Evolutionary conservation across 345 rosid species (phyloP), one percentile per base, ranked within the genome.

Genomic region (Rhodamnia argentea): DNA sequence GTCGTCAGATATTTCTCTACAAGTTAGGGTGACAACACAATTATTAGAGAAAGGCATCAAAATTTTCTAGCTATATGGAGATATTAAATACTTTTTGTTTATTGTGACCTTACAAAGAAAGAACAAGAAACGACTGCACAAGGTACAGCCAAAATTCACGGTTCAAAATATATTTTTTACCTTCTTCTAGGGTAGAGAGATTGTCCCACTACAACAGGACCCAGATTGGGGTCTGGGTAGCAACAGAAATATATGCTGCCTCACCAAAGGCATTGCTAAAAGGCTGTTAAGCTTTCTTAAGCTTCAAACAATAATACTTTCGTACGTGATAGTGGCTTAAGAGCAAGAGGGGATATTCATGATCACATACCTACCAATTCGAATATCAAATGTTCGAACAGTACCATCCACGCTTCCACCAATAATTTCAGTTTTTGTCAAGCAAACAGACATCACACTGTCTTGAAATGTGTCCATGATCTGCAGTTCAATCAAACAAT

Each of bases 341-440:
- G 54, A 42, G 83, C 86, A 85, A 85, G 29, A n/a, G 54, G 58
- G 52, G 24, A 52, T 52, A 52, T 26, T 29, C 44, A 58, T 32
- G 47, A 40, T n/a, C 50, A 86, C 92, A 32, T 89, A 97, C 99
- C 99, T 93, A 86, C 99, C 99, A 23, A 95, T 88, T 76, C 98
- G 98, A 82, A 97, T 95, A 85, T 97, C 99, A 60, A 97, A 97
- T n/a, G 99, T 96, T 82, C 98, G 91, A 87, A 97, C 98, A 53
- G 98, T 97, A 86, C 99, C 99, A 89, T 96, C 99, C 44, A 97
- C 99, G 85, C 99, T 95, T 89, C 99, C 99, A 83, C 95, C 99
- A 83, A 97, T 93, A 82, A 96, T 94, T 92, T 96, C 99, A 53
- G 96, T 94, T 90, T 94, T 96, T 52, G 99, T 97, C 78, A 97